Base-by-base conservation (phyloP, 2,329 filamentous ascomycete species). In the Cadophora sp. region DNA sequence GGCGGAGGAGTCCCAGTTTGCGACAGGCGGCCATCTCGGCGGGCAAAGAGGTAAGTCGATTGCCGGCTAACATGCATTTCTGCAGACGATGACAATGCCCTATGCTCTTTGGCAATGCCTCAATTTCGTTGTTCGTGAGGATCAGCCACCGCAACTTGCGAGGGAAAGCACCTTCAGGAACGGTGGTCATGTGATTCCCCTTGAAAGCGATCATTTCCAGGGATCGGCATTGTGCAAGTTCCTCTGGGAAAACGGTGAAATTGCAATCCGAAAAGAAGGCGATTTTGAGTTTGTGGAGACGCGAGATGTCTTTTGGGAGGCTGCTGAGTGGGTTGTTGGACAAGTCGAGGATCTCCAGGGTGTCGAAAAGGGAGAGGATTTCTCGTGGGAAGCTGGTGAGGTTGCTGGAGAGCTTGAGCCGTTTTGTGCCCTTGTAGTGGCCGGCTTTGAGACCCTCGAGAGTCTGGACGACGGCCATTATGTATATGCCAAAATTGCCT, bases 121-220 rank as follows among this genome's bases (percentile, higher is more conserved):
- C 67, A 50, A 85, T 79, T 48, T 72, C 68, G 73, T 85, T 85
- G 71, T 82, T 79, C 22, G 83, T 85, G 14, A 85, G 75, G 62
- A 85, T 83, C 48, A 85, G 75, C 81, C 82, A 84, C n/a, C 82
- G 77, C 22, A 85, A 76, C 11, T 74, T 79, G 8, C 78, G 77
- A 9, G 83, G 83, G 22, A 85, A 74, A 14, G 80, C 73, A 37
- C 77, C 76, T 68, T 83, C 81, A 16, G 81, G 81, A 29, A 85
- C 76, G 6, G 72, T 71, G 7, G 71, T 71, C 82, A 85, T 85
- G 64, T 74, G 73, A 74, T 85, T 85, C 67, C 76, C 76, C 24
- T 82, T 82, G 69, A 85, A 84, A 4, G 81, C 83, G 43, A 84
- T 80, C 80, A 83, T 85, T 72, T 84, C 82, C n/a, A 85, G 79